A percentile compares a stretch with the other conserved stretches of the same genome.
Conservation (phyloP, 2,329 filamentous ascomycete genomes). For the Periconia digitata region DNA sequence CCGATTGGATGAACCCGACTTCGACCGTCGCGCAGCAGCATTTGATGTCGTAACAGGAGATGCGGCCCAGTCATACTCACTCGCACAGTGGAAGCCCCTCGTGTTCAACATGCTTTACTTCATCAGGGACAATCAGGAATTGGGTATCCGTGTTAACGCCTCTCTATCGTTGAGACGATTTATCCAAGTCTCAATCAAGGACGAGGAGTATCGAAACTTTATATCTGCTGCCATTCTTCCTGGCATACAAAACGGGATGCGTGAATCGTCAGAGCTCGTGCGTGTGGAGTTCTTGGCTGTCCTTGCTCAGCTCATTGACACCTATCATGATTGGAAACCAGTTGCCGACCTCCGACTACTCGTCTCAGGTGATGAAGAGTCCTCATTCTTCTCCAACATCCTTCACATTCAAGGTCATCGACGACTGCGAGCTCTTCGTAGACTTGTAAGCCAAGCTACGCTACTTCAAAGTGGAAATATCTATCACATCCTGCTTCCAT, state of each 20-base stretch:
- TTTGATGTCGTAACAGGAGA: conserved; percentile 72
- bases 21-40: conserved; percentile 75
- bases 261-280: conserved; percentile 79
- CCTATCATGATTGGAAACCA: conserved; percentile 68
- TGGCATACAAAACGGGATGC: conserved; percentile 73
- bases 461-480: conserved; percentile 76
- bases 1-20: conserved; percentile 83
- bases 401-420: conserved; percentile 86
- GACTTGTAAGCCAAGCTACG: conserved; percentile 70
- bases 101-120: conserved; percentile 89
- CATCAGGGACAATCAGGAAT: conserved; percentile 82
- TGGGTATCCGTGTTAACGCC: conserved; percentile 81
- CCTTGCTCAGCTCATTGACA: conserved; percentile 74
- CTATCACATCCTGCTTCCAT: conserved; percentile 82
- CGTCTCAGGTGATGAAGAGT: conserved; percentile 72
- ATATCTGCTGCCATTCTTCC: conserved; percentile 70
- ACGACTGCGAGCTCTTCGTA: conserved; percentile 78
- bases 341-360: conserved; percentile 75
- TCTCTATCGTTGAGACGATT: conserved; percentile 79
- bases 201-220: conserved; percentile 58
- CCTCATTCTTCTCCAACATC: conserved; percentile 90
- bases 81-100: conserved; percentile 82
- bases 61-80: conserved; percentile 60
- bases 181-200: conserved; percentile 59
- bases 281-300: conserved; percentile 79